Evolutionary conservation across 352 stramenopile species (phyloP).

Genomic region (Phytopythium chamaehyphon): DNA sequence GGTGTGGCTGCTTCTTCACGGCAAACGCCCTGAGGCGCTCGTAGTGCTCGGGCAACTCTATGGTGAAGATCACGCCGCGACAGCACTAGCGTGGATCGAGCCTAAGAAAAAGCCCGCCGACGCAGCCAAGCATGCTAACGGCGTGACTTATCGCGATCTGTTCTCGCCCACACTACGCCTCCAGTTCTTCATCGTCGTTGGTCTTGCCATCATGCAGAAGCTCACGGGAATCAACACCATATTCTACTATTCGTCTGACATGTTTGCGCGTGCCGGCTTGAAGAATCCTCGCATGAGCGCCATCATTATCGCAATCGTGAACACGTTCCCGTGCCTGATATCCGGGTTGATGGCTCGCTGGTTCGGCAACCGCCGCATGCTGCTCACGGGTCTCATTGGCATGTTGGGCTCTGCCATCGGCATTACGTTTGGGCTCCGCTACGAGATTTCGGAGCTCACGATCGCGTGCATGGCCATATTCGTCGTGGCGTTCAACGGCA

Average conservation of each 20-base stretch:
- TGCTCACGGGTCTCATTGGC: conserved; percentile 21
- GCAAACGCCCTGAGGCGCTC: conserved; percentile 17
- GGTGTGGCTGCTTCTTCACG: conserved; percentile 33
- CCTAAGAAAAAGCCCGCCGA: conserved; percentile 13
- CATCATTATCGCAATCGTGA: conserved; percentile 31
- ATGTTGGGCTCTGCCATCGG: conserved; percentile 24
- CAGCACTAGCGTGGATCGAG: conserved; percentile 34
- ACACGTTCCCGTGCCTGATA: conserved; percentile 21
- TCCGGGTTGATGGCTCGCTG: conserved; percentile 12
- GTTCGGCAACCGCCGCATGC: conserved; percentile 26
- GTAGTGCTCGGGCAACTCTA: conserved; percentile 24
- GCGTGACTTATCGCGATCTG: not conserved
- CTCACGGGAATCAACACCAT: conserved; percentile 46
- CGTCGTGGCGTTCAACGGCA: conserved; percentile 34
- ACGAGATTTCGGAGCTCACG: conserved; percentile 14
- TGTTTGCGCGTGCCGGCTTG: conserved; percentile 51
- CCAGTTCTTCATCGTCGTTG: conserved; percentile 25
- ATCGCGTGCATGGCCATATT: conserved; percentile 49
- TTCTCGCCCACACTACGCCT: conserved; percentile 10
- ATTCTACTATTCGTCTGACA: conserved; percentile 59
- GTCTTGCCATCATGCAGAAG: conserved; percentile 23
- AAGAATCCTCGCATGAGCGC: conserved; percentile 39
- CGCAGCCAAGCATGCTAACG: not conserved
- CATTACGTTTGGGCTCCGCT: conserved; percentile 19
- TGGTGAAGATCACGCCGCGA: conserved; percentile 22